Evolutionary conservation across 1,139 yeast genomes (phyloP).

Genomic region (Protomyces inouyei): DNA sequence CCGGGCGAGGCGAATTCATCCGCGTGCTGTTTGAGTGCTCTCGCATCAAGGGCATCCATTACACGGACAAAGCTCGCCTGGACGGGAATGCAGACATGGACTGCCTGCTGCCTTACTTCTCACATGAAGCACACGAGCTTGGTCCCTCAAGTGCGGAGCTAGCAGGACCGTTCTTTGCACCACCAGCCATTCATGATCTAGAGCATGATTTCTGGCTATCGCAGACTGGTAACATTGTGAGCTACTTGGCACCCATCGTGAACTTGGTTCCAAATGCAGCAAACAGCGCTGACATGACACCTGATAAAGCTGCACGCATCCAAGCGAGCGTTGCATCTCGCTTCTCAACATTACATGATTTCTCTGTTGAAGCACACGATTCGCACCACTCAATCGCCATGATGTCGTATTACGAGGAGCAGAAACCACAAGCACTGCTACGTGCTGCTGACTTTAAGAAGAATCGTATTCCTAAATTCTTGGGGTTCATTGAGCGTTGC

Average conservation of each 20-base stretch:
- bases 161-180: constrained; percentile 14
- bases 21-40: constrained; percentile 6
- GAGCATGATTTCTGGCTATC: constrained; percentile 7
- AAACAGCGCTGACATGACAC: neutral
- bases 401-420: constrained; percentile 13
- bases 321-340: constrained; percentile 2
- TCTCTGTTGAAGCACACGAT: constrained; percentile 20
- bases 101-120: constrained; percentile 1
- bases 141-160: neutral
- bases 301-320: constrained; percentile 3
- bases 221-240: constrained; percentile 9
- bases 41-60: constrained; percentile 1
- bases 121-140: neutral
- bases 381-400: constrained; percentile 23
- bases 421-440: constrained; percentile 1
- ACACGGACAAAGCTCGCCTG: constrained; percentile 6
- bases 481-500: constrained; percentile 16
- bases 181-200: constrained; percentile 11
- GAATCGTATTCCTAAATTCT: constrained; percentile 11
- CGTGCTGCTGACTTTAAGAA: constrained; percentile 13
- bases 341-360: constrained; percentile 6
- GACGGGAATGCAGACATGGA: neutral
- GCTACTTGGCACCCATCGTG: constrained; percentile 16
- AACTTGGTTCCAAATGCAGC: constrained; percentile 5
- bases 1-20: constrained; percentile 25